Conservation (phyloP, 2,329 filamentous ascomycete species). For the Aaosphaeria pasadenensis region DNA sequence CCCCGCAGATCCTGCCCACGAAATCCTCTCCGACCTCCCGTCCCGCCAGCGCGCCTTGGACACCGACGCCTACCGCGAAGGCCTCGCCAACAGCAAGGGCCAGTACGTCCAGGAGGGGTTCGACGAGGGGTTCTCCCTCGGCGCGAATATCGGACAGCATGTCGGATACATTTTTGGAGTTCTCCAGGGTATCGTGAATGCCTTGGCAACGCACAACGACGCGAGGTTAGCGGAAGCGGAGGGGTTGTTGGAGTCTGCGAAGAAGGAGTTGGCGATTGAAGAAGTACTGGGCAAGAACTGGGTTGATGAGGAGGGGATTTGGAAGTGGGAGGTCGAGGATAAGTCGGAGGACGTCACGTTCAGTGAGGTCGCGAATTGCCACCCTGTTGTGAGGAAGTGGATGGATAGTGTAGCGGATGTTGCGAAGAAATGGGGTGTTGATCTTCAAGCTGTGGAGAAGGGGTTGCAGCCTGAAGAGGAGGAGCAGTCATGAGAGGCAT, state of each 20-base stretch:
- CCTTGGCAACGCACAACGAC: conserved; percentile 35
- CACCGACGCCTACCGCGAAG: conserved; percentile 88
- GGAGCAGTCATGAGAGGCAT: conserved; percentile 13
- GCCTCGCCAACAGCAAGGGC: conserved; percentile 72
- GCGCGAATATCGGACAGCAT: conserved; percentile 72
- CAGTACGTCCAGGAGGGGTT: conserved; percentile 80
- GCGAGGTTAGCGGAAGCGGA: conserved; percentile 24
- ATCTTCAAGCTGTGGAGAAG: conserved; percentile 37
- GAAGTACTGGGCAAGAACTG: conserved; percentile 64
- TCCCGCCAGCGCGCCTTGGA: conserved; percentile 73
- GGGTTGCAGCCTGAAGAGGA: conserved; percentile 36
- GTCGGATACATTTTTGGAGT: conserved; percentile 75
- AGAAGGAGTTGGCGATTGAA: conserved; percentile 58
- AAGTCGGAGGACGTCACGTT: conserved; percentile 31
- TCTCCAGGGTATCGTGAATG: conserved; percentile 66
- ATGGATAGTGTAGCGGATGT: conserved; percentile 42
- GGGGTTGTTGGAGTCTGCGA: conserved; percentile 44
- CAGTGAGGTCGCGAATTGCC: conserved; percentile 56
- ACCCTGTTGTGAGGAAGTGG: conserved; percentile 68
- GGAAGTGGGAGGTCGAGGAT: conserved; percentile 59
- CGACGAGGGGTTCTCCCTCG: conserved; percentile 84
- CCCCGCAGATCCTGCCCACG: background rate
- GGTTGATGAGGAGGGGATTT: conserved; percentile 68
- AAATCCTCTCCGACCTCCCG: conserved; percentile 66
- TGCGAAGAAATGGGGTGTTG: conserved; percentile 40